Conservation (phyloP, 2,329 filamentous ascomycete genomes). For the Colletotrichum chrysophilum region DNA sequence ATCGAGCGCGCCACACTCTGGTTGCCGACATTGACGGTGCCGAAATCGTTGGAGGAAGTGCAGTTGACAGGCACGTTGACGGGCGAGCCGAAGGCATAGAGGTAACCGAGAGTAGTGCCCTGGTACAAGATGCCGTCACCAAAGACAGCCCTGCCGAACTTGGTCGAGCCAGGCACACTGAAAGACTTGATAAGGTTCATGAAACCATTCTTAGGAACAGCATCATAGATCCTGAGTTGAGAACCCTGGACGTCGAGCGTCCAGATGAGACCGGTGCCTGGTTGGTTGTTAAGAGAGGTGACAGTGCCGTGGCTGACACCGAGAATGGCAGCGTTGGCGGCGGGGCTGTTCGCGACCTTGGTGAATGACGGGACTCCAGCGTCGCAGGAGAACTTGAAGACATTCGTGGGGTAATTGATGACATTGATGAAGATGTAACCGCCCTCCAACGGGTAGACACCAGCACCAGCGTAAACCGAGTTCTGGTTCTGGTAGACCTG, state of each 20-base stretch:
- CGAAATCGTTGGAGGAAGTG: slow-evolving; percentile 53
- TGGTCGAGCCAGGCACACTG: slow-evolving; percentile 55
- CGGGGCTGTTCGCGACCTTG: slow-evolving; percentile 54
- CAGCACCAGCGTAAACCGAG: slow-evolving; percentile 51
- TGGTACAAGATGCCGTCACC: slow-evolving; percentile 61
- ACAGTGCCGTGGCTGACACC: slow-evolving; percentile 63
- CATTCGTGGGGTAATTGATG: slow-evolving; percentile 58
- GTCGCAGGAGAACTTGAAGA: slow-evolving; percentile 61
- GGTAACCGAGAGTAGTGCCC: slow-evolving; percentile 53
- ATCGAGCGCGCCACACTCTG: slow-evolving; percentile 34
- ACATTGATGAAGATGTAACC: slow-evolving; percentile 56
- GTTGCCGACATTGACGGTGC: slow-evolving; percentile 31
- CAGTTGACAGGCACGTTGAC: slow-evolving; percentile 60
- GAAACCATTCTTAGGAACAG: slow-evolving; percentile 50
- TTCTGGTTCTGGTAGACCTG: slow-evolving; percentile 49
- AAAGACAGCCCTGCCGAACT: slow-evolving; percentile 64
- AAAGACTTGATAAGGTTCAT: slow-evolving; percentile 56
- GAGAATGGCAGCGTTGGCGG: slow-evolving; percentile 56
- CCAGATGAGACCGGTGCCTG: slow-evolving; percentile 63
- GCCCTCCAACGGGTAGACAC: slow-evolving; percentile 53
- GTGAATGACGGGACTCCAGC: slow-evolving; percentile 57
- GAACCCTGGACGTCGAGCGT: slow-evolving; percentile 58
- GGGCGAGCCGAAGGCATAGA: slow-evolving; percentile 62
- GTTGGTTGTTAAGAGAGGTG: slow-evolving; percentile 57
- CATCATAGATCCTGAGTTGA: slow-evolving; percentile 57